Evolutionary conservation across 495 filamentous ascomycete species (phyloP).

Genomic region (Neurospora sublineolata): DNA sequence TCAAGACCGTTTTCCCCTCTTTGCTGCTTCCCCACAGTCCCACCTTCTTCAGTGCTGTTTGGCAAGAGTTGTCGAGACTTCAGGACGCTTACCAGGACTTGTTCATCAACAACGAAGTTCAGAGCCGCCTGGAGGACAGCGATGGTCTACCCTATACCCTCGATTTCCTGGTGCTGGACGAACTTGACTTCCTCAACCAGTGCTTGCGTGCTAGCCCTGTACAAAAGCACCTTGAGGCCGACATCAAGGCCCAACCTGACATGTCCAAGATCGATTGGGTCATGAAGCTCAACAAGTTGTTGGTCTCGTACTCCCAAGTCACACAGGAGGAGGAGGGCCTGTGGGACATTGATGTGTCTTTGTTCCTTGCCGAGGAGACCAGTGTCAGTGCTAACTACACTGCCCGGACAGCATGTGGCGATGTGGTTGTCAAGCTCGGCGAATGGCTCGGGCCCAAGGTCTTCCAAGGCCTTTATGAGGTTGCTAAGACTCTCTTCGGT

Average conservation of each 20-base stretch:
- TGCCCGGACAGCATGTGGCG: constrained; percentile 79
- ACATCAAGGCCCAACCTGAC: constrained; percentile 47
- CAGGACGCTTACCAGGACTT: constrained; percentile 62
- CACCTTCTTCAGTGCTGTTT: constrained; percentile 69
- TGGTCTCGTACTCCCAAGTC: constrained; percentile 82
- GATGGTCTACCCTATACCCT: constrained; percentile 89
- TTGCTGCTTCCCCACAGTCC: constrained; percentile 71
- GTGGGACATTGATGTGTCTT: constrained; percentile 92
- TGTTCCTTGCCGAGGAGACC: constrained; percentile 90
- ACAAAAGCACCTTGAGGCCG: constrained; percentile 67
- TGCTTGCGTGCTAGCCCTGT: constrained; percentile 75
- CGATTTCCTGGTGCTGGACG: constrained; percentile 87
- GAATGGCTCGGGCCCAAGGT: constrained; percentile 69
- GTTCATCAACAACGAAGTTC: constrained; percentile 73
- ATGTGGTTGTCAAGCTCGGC: constrained; percentile 82
- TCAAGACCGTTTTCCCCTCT: constrained; percentile 69
- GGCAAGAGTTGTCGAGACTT: constrained; percentile 69
- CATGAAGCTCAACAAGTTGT: constrained; percentile 67
- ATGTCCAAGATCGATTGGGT: constrained; percentile 59
- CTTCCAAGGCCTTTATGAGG: constrained; percentile 60
- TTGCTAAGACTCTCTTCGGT: constrained; percentile 57
- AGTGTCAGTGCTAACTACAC: constrained; percentile 96
- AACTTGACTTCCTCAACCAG: constrained; percentile 84
- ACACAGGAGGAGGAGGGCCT: constrained; percentile 84
- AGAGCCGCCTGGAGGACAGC: constrained; percentile 78